Conservation (phyloP, 306 rosid genomes). For the Cucurbita maxima region DNA sequence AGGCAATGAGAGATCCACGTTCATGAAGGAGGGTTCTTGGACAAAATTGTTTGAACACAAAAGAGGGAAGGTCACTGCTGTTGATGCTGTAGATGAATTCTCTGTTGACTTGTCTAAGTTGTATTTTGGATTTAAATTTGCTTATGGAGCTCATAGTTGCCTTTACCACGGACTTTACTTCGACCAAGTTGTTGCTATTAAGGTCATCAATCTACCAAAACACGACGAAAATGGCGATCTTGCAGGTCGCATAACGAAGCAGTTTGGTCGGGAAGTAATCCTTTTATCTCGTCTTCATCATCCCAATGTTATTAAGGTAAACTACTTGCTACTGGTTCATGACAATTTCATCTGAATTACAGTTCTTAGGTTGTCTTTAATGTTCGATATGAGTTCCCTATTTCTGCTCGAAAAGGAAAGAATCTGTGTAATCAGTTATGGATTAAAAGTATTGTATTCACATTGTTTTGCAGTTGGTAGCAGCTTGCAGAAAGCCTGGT, state of each 20-base stretch:
- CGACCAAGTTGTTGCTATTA: conserved; percentile 61
- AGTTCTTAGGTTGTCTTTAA: not conserved
- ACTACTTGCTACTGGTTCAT: not conserved
- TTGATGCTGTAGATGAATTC: conserved; percentile 63
- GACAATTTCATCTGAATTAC: not conserved
- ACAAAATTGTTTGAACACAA: conserved; percentile 47
- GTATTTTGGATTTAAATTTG: conserved; percentile 63
- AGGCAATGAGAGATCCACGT: conserved; percentile 24
- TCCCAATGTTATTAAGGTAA: conserved; percentile 68
- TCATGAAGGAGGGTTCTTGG: conserved; percentile 53
- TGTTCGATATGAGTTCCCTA: not conserved
- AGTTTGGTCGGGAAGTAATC: conserved; percentile 60
- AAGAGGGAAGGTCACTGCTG: conserved; percentile 61
- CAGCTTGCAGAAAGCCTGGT: conserved; percentile 64
- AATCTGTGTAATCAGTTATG: not conserved
- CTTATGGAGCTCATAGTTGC: conserved; percentile 93
- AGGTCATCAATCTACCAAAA: conserved; percentile 54
- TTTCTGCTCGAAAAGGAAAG: not conserved
- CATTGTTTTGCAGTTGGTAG: conserved; percentile 46
- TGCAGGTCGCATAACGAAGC: conserved; percentile 55
- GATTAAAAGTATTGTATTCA: not conserved
- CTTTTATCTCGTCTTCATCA: conserved; percentile 72
- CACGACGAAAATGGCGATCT: conserved; percentile 52
- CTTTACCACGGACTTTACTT: conserved; percentile 79
- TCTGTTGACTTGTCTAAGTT: conserved; percentile 62